Percentiles rank a stretch among this genome's conserved stretches.
Conservation (phyloP, 83 land plant genomes). For the Picea engelmannii region DNA sequence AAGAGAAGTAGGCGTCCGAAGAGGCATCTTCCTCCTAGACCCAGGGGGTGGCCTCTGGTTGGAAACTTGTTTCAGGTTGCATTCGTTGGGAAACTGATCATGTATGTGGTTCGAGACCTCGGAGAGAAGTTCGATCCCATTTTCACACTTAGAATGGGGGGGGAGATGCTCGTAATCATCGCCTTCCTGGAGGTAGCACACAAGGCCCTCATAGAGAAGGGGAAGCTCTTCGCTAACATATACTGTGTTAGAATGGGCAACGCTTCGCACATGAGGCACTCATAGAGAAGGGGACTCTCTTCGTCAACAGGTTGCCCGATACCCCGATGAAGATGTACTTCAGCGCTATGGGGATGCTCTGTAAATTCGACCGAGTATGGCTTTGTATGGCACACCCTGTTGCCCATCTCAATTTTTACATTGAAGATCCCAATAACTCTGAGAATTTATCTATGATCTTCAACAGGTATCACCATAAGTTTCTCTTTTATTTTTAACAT, state of each 20-base stretch:
- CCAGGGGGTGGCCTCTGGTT: slow-evolving; percentile 61
- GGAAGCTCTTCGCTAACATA: slow-evolving; percentile 65
- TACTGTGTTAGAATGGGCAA: no score
- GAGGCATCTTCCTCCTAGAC: slow-evolving; percentile 53
- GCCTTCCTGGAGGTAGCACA: slow-evolving; percentile 47
- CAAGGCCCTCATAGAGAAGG: slow-evolving; percentile 62
- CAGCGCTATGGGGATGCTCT: slow-evolving; percentile 17
- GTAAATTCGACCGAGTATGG: no score
- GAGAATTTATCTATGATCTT: no score
- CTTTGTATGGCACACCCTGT: no score
- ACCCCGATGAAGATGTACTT: slow-evolving; percentile 45
- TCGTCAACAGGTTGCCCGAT: slow-evolving; percentile 45
- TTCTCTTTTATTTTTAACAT: no score
- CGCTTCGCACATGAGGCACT: no score
- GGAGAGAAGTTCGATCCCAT: slow-evolving; percentile 47
- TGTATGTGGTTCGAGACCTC: slow-evolving; percentile 43
- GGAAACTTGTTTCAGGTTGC: slow-evolving; percentile 64
- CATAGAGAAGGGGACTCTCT: no score
- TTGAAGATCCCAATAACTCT: no score
- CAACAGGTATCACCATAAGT: no score
- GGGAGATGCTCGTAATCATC: slow-evolving; percentile 47
- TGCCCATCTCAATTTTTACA: no score
- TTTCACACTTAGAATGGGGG: slow-evolving; percentile 59
- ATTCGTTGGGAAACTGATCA: slow-evolving; percentile 46
- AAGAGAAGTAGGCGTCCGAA: background rate